These are phyloP conservation scores for Pseudocohnilembus persalinus DNA, from an alignment of 169 alveolate species.

Conservation along the genomic window DNA sequence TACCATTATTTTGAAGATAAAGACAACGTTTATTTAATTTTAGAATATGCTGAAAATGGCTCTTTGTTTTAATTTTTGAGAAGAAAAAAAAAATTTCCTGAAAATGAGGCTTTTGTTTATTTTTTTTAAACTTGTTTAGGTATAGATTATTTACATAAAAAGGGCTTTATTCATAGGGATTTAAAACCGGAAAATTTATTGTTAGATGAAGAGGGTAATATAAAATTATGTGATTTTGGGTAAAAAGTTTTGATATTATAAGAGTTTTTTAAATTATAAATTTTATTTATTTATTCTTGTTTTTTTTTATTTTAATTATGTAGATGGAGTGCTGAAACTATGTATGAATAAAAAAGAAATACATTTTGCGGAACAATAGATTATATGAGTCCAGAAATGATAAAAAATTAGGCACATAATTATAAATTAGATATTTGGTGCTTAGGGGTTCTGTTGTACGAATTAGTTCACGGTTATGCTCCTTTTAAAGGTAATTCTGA, in stretches of 20 bases:
- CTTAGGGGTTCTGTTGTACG: conserved; percentile 84
- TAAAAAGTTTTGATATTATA: no score
- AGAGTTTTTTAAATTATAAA: no score
- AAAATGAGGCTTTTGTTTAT: conserved; percentile 67
- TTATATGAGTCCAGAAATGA: conserved; percentile 90
- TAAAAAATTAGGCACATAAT: conserved; percentile 67
- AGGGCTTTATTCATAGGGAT: conserved; percentile 76
- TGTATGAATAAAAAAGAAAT: conserved; percentile 45
- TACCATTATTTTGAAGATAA: conserved; percentile 75
- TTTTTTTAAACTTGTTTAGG: conserved; percentile 65
- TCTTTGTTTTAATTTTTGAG: conserved; percentile 56
- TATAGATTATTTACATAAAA: conserved; percentile 63
- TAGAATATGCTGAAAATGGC: conserved; percentile 72
- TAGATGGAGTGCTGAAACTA: conserved; percentile 49
- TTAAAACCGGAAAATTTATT: conserved; percentile 56
- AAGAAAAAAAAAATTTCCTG: conserved; percentile 60
- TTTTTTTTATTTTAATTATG: no score
- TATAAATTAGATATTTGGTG: conserved; percentile 82
- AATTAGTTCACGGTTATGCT: conserved; percentile 77
- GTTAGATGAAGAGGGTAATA: conserved; percentile 36
- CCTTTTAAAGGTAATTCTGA: conserved; percentile 71
- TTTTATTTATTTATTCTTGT: no score
- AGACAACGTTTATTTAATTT: conserved; percentile 68
- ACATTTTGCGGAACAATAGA: conserved; percentile 90
- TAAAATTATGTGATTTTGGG: conserved; percentile 47